A percentile compares a stretch with the other conserved stretches of the same genome.
phyloP scores from a whole-genome alignment of 148 eudicot genomes.

The Rhododendron griersonianum region DNA sequence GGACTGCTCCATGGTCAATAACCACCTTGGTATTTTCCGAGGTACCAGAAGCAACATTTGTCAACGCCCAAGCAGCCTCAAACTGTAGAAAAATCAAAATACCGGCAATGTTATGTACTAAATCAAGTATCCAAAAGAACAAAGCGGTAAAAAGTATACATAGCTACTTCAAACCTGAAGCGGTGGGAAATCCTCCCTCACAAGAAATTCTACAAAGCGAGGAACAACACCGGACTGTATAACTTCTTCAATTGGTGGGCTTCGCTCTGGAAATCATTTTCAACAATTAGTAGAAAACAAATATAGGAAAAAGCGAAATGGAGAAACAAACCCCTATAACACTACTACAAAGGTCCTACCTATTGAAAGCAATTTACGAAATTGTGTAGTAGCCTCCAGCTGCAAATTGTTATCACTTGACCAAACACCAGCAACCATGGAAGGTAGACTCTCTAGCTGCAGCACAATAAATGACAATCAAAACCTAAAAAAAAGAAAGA shows the following conservation, averaged over 20 bases:
- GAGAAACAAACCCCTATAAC: background rate
- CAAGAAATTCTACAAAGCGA: constrained; percentile 69
- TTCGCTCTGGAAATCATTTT: constrained; percentile 43
- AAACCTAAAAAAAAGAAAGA: background rate
- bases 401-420: constrained; percentile 56
- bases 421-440: constrained; percentile 64
- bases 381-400: constrained; percentile 73
- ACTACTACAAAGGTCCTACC: constrained; percentile 28
- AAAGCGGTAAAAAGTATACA: background rate
- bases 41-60: constrained; percentile 85
- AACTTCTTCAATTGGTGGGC: constrained; percentile 83
- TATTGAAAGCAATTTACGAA: constrained; percentile 75
- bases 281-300: background rate
- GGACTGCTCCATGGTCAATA: constrained; percentile 80
- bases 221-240: constrained; percentile 84
- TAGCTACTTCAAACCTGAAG: constrained; percentile 56
- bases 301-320: background rate
- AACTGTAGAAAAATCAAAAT: constrained; percentile 31
- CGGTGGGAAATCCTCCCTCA: constrained; percentile 67
- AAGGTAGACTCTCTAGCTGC: constrained; percentile 78
- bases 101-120: background rate
- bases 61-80: constrained; percentile 92
- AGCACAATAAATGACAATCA: constrained; percentile 3
- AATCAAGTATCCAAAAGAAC: constrained; percentile 1
- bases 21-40: constrained; percentile 78